phyloP scores from a whole-genome alignment of 139 green algal genomes.

The Chlorella sp. region DNA sequence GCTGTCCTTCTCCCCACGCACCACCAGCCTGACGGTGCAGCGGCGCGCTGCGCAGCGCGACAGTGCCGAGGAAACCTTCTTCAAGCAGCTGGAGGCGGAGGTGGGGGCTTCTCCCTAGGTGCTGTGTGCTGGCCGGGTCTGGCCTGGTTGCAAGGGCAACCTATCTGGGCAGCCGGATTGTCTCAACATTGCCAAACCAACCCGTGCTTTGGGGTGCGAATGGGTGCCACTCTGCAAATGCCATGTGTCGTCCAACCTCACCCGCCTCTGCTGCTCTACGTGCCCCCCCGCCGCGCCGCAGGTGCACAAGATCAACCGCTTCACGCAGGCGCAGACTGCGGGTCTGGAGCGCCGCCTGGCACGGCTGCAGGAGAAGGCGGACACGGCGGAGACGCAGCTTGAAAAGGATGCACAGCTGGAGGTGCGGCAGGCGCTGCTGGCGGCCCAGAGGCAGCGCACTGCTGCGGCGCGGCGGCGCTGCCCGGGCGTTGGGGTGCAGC shows the following conservation, averaged over 20 bases:
- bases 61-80: conserved; percentile 47
- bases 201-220: too few species aligned
- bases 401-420: conserved; percentile 30
- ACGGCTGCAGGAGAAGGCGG: conserved; percentile 36
- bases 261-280: too few species aligned
- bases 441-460: background rate
- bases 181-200: too few species aligned
- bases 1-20: conserved; percentile 70
- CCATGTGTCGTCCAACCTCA: background rate
- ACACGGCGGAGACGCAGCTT: background rate
- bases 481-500: too few species aligned
- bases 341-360: conserved; percentile 26
- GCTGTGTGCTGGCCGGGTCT: too few species aligned
- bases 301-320: conserved; percentile 41
- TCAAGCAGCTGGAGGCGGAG: conserved; percentile 39
- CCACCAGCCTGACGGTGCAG: conserved; percentile 79
- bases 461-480: too few species aligned
- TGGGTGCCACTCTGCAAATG: too few species aligned
- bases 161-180: background rate
- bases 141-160: background rate
- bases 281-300: background rate
- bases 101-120: background rate
- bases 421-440: background rate
- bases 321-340: conserved; percentile 38
- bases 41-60: conserved; percentile 41